phyloP scores from a whole-genome alignment of 2,329 filamentous ascomycete species.

The Fusarium penzigii region DNA sequence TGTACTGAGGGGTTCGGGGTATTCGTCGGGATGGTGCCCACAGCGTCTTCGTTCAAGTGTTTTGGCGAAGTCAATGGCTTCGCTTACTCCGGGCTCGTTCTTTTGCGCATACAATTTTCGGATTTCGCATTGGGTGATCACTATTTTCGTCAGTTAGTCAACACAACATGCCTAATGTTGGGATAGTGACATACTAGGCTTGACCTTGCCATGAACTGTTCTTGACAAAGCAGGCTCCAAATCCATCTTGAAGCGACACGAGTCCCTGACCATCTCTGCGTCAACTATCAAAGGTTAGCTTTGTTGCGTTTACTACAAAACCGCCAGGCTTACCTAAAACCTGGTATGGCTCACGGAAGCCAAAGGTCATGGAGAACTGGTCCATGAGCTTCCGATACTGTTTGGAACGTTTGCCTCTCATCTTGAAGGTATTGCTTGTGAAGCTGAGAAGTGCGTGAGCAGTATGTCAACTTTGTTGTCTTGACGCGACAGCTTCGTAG shows the following conservation, averaged over 20 bases:
- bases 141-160: constrained; percentile 45
- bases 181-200: constrained; percentile 62
- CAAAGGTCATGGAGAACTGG: constrained; percentile 83
- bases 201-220: constrained; percentile 84
- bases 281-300: constrained; percentile 59
- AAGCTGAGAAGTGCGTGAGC: background rate
- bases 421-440: constrained; percentile 27
- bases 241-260: constrained; percentile 86
- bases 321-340: constrained; percentile 60
- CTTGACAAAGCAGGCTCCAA: constrained; percentile 74
- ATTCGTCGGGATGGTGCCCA: constrained; percentile 72
- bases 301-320: constrained; percentile 2
- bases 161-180: too few relatives aligned
- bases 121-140: constrained; percentile 82
- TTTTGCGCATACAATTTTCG: constrained; percentile 72
- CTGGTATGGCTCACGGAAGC: constrained; percentile 93
- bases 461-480: constrained; percentile 1
- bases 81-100: constrained; percentile 51
- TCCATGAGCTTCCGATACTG: constrained; percentile 83
- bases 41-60: constrained; percentile 74
- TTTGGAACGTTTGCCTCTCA: constrained; percentile 55
- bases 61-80: constrained; percentile 75
- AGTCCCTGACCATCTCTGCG: constrained; percentile 79
- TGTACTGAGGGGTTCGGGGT: constrained; percentile 69
- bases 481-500: constrained; percentile 4